Evolutionary conservation across 768 basidiomycete species (phyloP), one percentile per base, ranked within the genome.

Genomic region (Panaeolus papilionaceus): DNA sequence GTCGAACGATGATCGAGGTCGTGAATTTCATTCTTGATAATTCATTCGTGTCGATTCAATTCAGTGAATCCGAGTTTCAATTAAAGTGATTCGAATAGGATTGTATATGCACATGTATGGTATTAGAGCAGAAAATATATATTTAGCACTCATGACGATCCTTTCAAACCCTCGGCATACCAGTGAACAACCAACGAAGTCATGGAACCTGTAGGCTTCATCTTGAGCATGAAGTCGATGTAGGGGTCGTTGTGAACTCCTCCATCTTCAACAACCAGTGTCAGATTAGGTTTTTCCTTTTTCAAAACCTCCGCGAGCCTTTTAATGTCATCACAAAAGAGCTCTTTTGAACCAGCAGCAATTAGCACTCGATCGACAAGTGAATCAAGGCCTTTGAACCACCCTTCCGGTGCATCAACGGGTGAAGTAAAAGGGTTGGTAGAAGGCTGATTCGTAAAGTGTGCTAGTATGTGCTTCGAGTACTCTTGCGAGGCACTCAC

Each of bases 291-390:
- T 28, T 67, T 66, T 8, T 40, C 44, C 38, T 63, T 66, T 16
- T 28, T 37, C 12, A 73, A 39, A 3, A 23, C 61, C n/a, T 71
- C 44, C 1, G 69, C 69, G 44, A 68, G 71, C n/a, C 68, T n/a
- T 20, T 66, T 61, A 26, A 76, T 74, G 23, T 75, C 72, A 44
- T 77, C 77, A 4, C 63, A 64, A 66, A 77, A 66, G 37, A 71
- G 28, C 66, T 79, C 77, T 2, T 45, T 54, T 0, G 64, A 70
- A 11, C 78, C 77, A 6, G 70, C 71, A 10, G 76, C 76, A 38
- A 79, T 69, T 6, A 79, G 44, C 1, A 78, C 54, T 38, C 72
- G 68, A 7, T 69, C 68, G 6, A 77, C 75, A 9, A 75, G 47
- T 0, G 38, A 33, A 28, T 75, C 74, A 11, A 76, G 47, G 0